phyloP scores from a whole-genome alignment of 1,284 basidiomycete species.

The Microbotryum silenes-acaulis region DNA sequence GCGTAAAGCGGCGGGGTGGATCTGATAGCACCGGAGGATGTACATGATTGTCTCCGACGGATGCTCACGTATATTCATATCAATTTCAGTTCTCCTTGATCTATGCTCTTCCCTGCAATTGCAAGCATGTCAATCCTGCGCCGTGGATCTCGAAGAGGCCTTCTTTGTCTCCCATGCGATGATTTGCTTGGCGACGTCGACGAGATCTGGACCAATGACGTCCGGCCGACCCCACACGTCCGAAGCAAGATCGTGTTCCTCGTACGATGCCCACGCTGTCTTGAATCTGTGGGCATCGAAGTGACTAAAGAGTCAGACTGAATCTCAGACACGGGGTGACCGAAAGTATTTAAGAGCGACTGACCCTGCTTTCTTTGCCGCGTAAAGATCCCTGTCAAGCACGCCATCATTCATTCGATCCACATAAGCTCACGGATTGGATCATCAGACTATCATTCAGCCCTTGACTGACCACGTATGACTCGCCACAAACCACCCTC shows the following conservation, averaged over 20 bases:
- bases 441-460: neutral
- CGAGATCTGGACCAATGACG: slow-evolving; percentile 21
- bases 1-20: too few species aligned
- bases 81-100: too few species aligned
- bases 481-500: slow-evolving; percentile 22
- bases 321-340: neutral
- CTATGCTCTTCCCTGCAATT: too few species aligned
- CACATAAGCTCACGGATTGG: neutral
- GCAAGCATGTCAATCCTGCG: too few species aligned
- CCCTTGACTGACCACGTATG: slow-evolving; percentile 16
- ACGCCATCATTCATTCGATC: too few species aligned
- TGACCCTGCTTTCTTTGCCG: slow-evolving; percentile 25
- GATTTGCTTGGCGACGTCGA: slow-evolving; percentile 16
- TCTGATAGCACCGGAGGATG: too few species aligned
- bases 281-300: slow-evolving; percentile 8
- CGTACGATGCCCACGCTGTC: slow-evolving; percentile 20
- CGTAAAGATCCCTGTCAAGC: slow-evolving; percentile 16
- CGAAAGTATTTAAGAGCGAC: neutral
- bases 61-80: too few species aligned
- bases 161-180: slow-evolving; percentile 4
- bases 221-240: slow-evolving; percentile 20
- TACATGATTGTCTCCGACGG: too few species aligned
- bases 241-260: slow-evolving; percentile 14
- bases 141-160: neutral
- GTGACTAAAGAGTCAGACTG: neutral